Evolutionary conservation across 352 stramenopile genomes (phyloP), one percentile per base, ranked within the genome.

Genomic region (Pythium myriotylum): DNA sequence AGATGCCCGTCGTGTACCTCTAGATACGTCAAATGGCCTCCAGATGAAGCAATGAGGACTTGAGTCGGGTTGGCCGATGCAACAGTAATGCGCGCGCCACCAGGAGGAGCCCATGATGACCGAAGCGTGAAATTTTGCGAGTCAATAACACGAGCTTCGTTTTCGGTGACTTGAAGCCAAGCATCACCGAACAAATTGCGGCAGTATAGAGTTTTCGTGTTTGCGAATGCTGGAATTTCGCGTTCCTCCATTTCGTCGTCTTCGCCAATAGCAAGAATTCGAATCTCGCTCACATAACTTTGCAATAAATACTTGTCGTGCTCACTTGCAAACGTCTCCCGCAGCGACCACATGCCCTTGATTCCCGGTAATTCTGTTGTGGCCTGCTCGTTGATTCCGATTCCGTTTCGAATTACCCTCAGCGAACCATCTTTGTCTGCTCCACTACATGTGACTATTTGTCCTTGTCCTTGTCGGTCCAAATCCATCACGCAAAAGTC

Each of bases 401-500:
- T 98, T n/a, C 97, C 97, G 64, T 99, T 99, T 17, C 97, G 92
- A 46, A 99, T 97, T n/a, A 99, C 86, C 39, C 97, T 93, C 37
- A 99, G 65, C 27, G 90, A 98, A 22, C 97, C 97, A 46, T 98
- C 95, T 55, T 98, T 97, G 59, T 95, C 96, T 10, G 91, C 93
- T 13, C 97, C 97, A 63, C 91, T 98, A 67, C 94, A 98, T 3
- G 97, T 99, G 7, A 99, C 97, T 40, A 99, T 96, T 73, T 98
- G 91, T 2, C 90, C 93, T 70, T 99, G 96, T 8, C 88, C 86
- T 59, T 98, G 92, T 3, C 92, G 84, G 59, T 98, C 94, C 17
- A 97, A 81, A 56, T 98, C 94, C 68, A 98, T 96, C 19, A 99
- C 83, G 72, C 96, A 98, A 77, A 99, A 99, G 70, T 99, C 97